Evolutionary conservation across 257 asterid genomes (phyloP), one percentile per base, ranked within the genome.

Genomic region (Lavandula angustifolia): DNA sequence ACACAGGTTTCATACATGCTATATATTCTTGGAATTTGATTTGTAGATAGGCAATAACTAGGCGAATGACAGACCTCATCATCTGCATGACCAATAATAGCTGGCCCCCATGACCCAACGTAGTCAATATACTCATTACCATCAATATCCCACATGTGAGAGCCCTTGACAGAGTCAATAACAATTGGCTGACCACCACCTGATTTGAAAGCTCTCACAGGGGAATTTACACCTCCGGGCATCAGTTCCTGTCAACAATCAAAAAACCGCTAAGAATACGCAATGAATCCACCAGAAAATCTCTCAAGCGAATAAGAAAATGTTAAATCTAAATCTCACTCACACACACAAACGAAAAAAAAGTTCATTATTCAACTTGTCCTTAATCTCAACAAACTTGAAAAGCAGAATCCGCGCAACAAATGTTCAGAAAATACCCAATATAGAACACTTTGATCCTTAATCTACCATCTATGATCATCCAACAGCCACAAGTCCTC

Each of bases 81-180:
- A 72, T 90, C 99, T 44, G 97, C 99, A 73, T 94, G 99, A 58
- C 99, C 99, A 62, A 94, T 94, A 59, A 90, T 90, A 71, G 97
- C 97, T 10, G 99, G 99, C 17, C 99, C 99, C 99, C 97, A 90
- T n/a, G 97, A 94, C 70, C 99, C 99, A 56, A 94, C 97, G 51
- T 94, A 94, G 83, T 94, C 99, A 42, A 94, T 90, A 85, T 94
- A 94, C 78, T 94, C 96, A 51, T 94, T 94, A 54, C 99, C 97
- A 75, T 94, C 97, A 11, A 94, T 90, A 71, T 94, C 96, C 92
- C 91, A 77, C 99, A 94, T 90, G 69, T 18, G 95, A 27, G 95
- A 87, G 69, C 99, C 99, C 83, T 94, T 94, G 63, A 87, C 97
- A 4, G 91, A 84, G 75, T 90, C 99, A 37, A 94, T 75, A 58